These are phyloP conservation scores for Botryotinia convoluta DNA, from an alignment of 2,329 filamentous ascomycete species.

Conservation along the genomic window DNA sequence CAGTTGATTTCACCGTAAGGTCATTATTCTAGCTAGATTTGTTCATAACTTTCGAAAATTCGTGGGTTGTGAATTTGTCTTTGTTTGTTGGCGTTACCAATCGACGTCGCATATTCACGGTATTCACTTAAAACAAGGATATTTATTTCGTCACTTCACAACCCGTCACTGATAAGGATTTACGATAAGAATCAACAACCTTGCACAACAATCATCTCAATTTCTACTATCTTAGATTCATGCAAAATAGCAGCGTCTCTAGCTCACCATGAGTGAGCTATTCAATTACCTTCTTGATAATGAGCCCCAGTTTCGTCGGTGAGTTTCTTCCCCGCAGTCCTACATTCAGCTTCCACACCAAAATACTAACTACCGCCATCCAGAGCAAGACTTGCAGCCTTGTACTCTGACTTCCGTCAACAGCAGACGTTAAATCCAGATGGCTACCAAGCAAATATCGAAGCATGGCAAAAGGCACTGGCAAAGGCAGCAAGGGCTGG, in stretches of 20 bases:
- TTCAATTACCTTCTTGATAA: conserved; percentile 62
- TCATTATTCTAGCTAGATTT: neutral
- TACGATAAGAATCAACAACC: conserved; percentile 22
- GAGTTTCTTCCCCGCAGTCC: conserved; percentile 25
- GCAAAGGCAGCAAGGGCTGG: conserved; percentile 66
- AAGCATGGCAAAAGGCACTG: conserved; percentile 75
- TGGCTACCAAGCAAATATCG: conserved; percentile 76
- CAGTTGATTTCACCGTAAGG: neutral
- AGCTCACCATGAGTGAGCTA: conserved; percentile 59
- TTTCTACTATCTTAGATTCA: conserved; percentile 2
- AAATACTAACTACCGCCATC: conserved; percentile 15
- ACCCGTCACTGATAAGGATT: conserved; percentile 22
- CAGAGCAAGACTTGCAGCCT: conserved; percentile 74
- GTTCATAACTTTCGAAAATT: neutral
- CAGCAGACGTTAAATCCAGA: conserved; percentile 78
- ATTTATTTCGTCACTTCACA: conserved; percentile 18
- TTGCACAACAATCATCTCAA: conserved; percentile 9
- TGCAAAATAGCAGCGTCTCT: conserved; percentile 12
- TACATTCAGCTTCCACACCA: neutral
- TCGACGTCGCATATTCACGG: conserved; percentile 8
- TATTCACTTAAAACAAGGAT: neutral
- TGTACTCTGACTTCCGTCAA: conserved; percentile 82
- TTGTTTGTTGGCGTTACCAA: neutral
- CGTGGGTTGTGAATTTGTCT: neutral
- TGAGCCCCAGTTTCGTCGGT: conserved; percentile 62